Base-by-base conservation (phyloP, 1,284 basidiomycete species). In the Moesziomyces globuligerus region DNA sequence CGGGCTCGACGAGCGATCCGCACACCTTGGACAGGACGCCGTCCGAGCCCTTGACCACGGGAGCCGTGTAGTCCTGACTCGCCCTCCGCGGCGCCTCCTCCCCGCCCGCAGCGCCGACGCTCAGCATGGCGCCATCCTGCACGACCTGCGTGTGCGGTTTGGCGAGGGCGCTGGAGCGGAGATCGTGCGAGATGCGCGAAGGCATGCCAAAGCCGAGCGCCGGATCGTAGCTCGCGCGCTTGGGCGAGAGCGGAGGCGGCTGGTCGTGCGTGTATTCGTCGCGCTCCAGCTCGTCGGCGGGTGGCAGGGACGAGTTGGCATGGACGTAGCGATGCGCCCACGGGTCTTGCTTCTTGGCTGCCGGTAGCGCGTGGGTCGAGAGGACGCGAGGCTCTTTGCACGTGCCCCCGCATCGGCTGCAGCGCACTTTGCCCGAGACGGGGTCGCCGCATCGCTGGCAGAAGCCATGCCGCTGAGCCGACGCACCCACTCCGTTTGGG, bases 1-100 rank as follows among this genome's bases (percentile, higher is more conserved):
- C 44, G 5, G 77, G 77, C 45, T 77, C 76, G 44, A 79, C 53
- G 11, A 79, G 48, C 36, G 58, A 66, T 7, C 77, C 77, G 36
- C 60, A 68, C 4, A 79, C 71, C 47, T 78, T 79, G 11, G 69
- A 68, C 7, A 79, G 54, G 3, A 52, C 64, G 4, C 76, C 76
- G 25, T 71, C 70, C 17, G 75, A 61, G 10, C 60, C 57, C 15
- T 59, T 49, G 37, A 75, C 48, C 36, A 69, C 37, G 6, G 75
- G 75, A 1, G 72, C 58, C 0, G 72, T 48, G 45, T 73, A 73
- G 61, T 73, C 66, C 20, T 71, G 57, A 24, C 61, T 65, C 3
- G 42, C 23, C 3, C 48, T 29, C 2, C 49, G 39, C 34, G 39
- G 7, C 9, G n/a, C 26, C 5, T 29, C 18, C 7, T 56, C 37